Base-by-base conservation (phyloP, 2,329 filamentous ascomycete species). In the Xylariales sp. region DNA sequence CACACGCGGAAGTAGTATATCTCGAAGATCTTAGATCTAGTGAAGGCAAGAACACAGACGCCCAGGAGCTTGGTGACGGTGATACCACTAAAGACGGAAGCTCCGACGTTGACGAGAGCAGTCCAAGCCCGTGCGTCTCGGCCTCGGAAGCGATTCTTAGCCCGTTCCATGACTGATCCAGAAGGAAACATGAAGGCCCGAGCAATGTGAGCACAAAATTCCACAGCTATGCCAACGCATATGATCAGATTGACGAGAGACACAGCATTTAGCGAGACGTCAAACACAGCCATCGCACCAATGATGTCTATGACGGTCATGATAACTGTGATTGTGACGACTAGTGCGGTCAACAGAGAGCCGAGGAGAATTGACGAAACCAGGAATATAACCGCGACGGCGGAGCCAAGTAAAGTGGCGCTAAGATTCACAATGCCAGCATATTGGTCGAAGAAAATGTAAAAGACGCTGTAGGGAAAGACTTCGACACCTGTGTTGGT, bases 361-460 rank as follows among this genome's bases (percentile, higher is more conserved):
- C 94, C 94, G 3, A 98, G 76, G 1, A 98, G 78, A 12, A 89
- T 51, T 0, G 84, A 81, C 1, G 88, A 84, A 31, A 98, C 76
- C 42, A 85, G 57, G 41, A 96, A 84, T 42, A 97, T 95, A 47
- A 95, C 86, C 18, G 76, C 87, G 12, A 97, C 71, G 0, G 89
- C 91, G 4, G 87, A 85, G 28, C 85, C 84, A 20, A 98, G 76
- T 1, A 98, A 77, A 0, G 83, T 79, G 1, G 76, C 83, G 0
- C 91, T 90, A 4, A 97, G 73, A 10, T 76, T 73, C 15, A 95
- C 80, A 44, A 98, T 97, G 41, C 78, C 78, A 5, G 88, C 76
- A 56, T 98, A 98, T 59, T 97, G 93, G 58, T 98, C 93, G 59
- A 98, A 98, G 76, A 97, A 98, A 59, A 98, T 90, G 68, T 98